Percentiles rank a stretch among this genome's conserved stretches.
Conservation (phyloP, 805 yeast species). For the Saturnispora diversa region DNA sequence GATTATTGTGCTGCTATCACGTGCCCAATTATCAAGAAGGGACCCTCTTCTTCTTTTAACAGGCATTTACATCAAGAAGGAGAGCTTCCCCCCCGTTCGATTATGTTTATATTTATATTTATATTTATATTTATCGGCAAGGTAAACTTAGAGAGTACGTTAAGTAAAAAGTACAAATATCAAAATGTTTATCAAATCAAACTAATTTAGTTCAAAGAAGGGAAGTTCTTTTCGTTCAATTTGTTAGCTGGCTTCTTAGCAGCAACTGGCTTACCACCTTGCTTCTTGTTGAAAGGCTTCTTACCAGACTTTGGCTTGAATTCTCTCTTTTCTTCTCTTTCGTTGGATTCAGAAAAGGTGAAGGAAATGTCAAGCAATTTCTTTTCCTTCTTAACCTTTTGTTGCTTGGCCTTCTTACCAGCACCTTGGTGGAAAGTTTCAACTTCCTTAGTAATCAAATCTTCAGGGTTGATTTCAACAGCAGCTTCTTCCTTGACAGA, state of each 20-base stretch:
- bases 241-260: slow-evolving; percentile 25
- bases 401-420: slow-evolving; percentile 52
- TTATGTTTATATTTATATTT: no score
- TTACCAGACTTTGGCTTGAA: slow-evolving; percentile 11
- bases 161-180: no score
- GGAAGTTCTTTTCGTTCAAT: slow-evolving; percentile 53
- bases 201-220: slow-evolving; percentile 43
- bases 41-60: no score
- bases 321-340: slow-evolving; percentile 25
- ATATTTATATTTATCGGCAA: no score
- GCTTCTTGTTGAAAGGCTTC: slow-evolving; percentile 13
- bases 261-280: slow-evolving; percentile 19
- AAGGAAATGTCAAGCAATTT: slow-evolving; percentile 67
- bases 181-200: neutral
- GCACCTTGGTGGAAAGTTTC: slow-evolving; percentile 52
- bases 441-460: slow-evolving; percentile 56
- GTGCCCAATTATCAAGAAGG: no score
- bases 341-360: slow-evolving; percentile 41
- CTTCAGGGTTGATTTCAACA: slow-evolving; percentile 44
- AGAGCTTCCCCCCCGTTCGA: no score
- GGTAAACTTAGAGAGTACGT: slow-evolving; percentile 3
- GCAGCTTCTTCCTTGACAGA: slow-evolving; percentile 19
- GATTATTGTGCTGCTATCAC: no score
- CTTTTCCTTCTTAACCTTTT: slow-evolving; percentile 79
- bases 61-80: no score